phyloP scores from a whole-genome alignment of 305 asterid species.

The Fraxinus velutina region DNA sequence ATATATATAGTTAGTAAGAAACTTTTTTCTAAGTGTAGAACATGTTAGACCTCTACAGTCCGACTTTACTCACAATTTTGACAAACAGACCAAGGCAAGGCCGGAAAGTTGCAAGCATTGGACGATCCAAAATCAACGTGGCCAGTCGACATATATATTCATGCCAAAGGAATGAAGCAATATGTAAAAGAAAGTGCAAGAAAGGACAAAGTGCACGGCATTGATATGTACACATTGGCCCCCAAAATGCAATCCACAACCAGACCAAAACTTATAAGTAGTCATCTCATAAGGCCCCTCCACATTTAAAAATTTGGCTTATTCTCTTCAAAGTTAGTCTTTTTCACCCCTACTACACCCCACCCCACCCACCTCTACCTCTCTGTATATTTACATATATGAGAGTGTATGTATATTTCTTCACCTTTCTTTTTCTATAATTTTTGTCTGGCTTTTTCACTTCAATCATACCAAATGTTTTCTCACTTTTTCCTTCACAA shows the following conservation, averaged over 20 bases:
- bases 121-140: background rate
- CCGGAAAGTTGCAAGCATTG: background rate
- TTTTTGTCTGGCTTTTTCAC: constrained; percentile 8
- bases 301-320: constrained; percentile 38
- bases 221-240: constrained; percentile 3
- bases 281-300: constrained; percentile 35
- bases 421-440: background rate
- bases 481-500: background rate
- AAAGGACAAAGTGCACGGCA: background rate
- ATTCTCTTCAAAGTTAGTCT: constrained; percentile 31
- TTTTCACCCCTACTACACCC: constrained; percentile 13
- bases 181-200: background rate
- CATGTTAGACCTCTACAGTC: background rate
- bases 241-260: constrained; percentile 9
- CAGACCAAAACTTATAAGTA: constrained; percentile 26
- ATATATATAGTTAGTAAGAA: background rate
- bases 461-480: background rate
- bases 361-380: background rate
- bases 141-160: background rate
- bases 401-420: background rate
- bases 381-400: background rate
- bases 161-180: background rate
- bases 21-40: background rate
- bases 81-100: background rate
- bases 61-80: background rate